These are phyloP conservation scores for Xylaria sp. DNA, from an alignment of 2,329 filamentous ascomycete species.

Conservation along the genomic window DNA sequence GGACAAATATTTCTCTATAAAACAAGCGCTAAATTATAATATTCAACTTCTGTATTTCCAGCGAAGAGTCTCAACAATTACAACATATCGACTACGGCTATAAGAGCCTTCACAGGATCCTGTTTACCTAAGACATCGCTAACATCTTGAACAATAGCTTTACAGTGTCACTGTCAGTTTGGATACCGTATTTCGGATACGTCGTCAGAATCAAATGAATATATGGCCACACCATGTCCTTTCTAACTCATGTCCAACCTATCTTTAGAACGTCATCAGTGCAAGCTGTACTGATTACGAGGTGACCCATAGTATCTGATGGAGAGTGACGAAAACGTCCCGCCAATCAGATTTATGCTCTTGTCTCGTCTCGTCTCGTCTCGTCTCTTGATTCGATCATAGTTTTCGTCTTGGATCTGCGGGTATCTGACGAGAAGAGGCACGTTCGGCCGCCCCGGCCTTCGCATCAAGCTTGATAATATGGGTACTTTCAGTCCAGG, in stretches of 20 bases:
- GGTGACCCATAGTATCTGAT: not conserved
- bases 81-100: not conserved
- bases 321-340: not conserved
- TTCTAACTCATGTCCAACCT: not conserved
- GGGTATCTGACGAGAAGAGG: not conserved
- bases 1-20: not conserved
- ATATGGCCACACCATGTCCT: not conserved
- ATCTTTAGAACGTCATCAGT: not conserved
- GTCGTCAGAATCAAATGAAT: not conserved
- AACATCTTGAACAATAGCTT: not conserved
- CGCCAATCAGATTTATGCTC: not conserved
- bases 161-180: not conserved
- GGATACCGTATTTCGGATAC: not conserved
- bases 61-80: not conserved
- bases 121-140: not conserved
- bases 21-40: not conserved
- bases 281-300: not conserved
- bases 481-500: not conserved
- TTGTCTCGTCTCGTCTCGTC: not conserved
- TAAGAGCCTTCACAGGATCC: not conserved
- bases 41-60: not conserved
- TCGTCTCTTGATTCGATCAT: slow-evolving; percentile 3
- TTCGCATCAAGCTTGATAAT: not conserved
- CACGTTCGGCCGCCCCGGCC: not conserved
- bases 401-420: not conserved